These are phyloP conservation scores for Reticulascus tulasneorum DNA, from an alignment of 2,329 filamentous ascomycete genomes.

Conservation along the genomic window DNA sequence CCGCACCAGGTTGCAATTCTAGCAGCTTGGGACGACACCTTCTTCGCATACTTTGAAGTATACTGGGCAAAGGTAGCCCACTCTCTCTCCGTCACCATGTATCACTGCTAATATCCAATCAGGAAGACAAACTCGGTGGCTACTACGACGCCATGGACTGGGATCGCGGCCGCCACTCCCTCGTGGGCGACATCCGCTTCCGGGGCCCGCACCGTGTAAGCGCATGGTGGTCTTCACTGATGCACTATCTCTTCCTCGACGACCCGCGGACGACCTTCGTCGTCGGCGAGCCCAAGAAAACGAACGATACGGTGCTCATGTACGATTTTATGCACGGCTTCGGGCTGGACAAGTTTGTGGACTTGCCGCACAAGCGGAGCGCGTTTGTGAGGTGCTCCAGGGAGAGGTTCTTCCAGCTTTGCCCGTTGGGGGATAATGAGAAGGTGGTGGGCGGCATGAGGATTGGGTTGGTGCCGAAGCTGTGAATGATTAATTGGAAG, in stretches of 20 bases:
- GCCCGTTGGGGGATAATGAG: constrained; percentile 53
- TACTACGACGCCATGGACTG: constrained; percentile 54
- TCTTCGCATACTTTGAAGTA: constrained; percentile 75
- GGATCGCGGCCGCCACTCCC: constrained; percentile 55
- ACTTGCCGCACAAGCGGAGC: constrained; percentile 68
- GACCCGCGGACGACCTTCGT: constrained; percentile 54
- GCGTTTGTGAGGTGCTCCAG: constrained; percentile 62
- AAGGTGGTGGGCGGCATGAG: constrained; percentile 52
- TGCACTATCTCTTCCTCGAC: constrained; percentile 61
- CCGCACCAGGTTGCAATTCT: constrained; percentile 68
- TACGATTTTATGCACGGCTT: constrained; percentile 75
- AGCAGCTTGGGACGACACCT: constrained; percentile 65
- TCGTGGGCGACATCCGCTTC: constrained; percentile 56
- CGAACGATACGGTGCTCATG: constrained; percentile 64
- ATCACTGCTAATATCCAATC: not conserved
- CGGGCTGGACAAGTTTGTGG: constrained; percentile 67
- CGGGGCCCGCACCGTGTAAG: constrained; percentile 57
- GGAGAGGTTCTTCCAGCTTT: constrained; percentile 67
- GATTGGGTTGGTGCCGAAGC: constrained; percentile 50
- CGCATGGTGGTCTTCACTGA: constrained; percentile 58
- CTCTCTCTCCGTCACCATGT: not conserved
- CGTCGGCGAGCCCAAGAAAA: constrained; percentile 69
- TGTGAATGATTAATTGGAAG: too few species aligned
- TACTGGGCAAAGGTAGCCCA: constrained; percentile 66
- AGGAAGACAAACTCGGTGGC: constrained; percentile 53